Base-by-base conservation (phyloP, 257 asterid species). In the Nicotiana tabacum region DNA sequence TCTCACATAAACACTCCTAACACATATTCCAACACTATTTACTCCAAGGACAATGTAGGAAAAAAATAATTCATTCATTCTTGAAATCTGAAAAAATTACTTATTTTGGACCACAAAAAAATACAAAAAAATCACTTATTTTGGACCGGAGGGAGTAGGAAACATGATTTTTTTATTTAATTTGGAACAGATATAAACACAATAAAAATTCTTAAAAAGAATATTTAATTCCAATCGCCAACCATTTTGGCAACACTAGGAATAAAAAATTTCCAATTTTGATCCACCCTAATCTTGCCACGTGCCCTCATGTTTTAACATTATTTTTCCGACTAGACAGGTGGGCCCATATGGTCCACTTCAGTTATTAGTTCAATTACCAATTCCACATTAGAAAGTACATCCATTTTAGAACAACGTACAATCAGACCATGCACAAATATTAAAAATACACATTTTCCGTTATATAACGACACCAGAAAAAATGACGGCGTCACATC, bases 311-410 rank as follows among this genome's bases (percentile, higher is more conserved):
- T 48, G 80, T 74, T 74, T 74, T 27, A 48, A 27, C 16, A 27
- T 51, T 48, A 15, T 48, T 74, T 74, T 48, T 48, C 15, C 65
- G 65, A n/a, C 13, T 66, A 33, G 92, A 89, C 95, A 94, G 27
- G 81, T 89, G 90, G 97, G 94, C 35, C 93, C 97, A 79, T 9
- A 2, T n/a, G 89, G 97, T 88, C 92, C 86, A 77, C 89, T 74
- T 51, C 66, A 37, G 60, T 43, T 60, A 33, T 58, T 60, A 33
- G 27, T 60, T 60, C 72, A 58, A 12, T 29, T 67, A 62, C 4
- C 27, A 60, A 80, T 84, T 76, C 88, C 85, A 62, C 86, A 87
- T 58, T 85, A 24, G 82, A 67, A 51, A 33, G 88, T 80, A 81
- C 83, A 68, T 72, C 58, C 6, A 15, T 7, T 48, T 0, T 10